Percentiles rank a stretch among this genome's conserved stretches.
Conservation (phyloP, 805 yeast species). For the Clavispora vitiphila region DNA sequence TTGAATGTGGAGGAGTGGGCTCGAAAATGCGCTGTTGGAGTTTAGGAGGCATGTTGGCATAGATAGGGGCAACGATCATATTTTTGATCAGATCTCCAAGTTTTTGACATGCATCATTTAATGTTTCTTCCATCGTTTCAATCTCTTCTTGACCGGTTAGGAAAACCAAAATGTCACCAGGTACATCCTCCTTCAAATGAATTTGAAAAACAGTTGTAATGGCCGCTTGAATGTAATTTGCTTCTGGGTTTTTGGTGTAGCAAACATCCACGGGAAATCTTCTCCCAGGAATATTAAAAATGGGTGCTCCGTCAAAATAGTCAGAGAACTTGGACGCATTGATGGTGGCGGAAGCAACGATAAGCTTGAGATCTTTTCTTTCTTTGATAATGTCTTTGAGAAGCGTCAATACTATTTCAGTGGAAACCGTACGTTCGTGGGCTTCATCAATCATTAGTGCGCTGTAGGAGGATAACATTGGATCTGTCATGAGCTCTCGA, state of each 20-base stretch:
- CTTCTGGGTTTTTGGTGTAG: conserved; percentile 82
- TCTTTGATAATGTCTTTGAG: conserved; percentile 61
- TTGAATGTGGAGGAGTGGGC: conserved; percentile 69
- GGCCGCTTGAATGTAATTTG: conserved; percentile 87
- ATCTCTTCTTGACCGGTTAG: conserved; percentile 97
- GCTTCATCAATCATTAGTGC: conserved; percentile 96
- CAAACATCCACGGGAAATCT: conserved; percentile 86
- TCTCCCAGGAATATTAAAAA: conserved; percentile 86
- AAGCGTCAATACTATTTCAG: conserved; percentile 77
- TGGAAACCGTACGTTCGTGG: conserved; percentile 91
- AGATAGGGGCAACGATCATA: conserved; percentile 77
- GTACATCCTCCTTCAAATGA: conserved; percentile 58
- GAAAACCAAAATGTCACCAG: conserved; percentile 87
- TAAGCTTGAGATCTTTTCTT: conserved; percentile 65
- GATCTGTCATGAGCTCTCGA: conserved; percentile 77
- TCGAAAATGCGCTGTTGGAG: conserved; percentile 78
- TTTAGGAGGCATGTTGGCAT: conserved; percentile 86
- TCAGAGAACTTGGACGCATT: conserved; percentile 83
- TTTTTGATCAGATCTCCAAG: conserved; percentile 58
- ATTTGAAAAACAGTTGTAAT: conserved; percentile 83
- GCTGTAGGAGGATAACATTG: conserved; percentile 61
- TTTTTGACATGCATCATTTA: conserved; percentile 59
- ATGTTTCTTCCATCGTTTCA: conserved; percentile 69
- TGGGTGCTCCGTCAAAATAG: conserved; percentile 80
- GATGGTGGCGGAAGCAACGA: conserved; percentile 92